Percentiles rank a stretch among this genome's conserved stretches.
These are phyloP conservation scores for Talaromyces sp. DNA, from an alignment of 2,329 filamentous ascomycete species.

Conservation along the genomic window DNA sequence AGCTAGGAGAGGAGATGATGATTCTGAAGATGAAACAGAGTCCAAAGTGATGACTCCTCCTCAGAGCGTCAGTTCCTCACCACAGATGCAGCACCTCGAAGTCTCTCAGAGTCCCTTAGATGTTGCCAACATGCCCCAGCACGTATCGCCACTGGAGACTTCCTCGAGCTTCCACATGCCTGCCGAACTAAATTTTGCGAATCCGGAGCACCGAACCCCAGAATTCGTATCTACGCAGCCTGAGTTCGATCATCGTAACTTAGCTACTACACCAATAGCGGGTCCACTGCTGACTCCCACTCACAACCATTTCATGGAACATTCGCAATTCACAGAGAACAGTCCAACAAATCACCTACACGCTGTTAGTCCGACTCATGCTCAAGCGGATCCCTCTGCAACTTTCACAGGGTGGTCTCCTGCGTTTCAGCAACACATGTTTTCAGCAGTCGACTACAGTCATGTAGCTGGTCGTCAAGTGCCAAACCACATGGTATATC, in stretches of 20 bases:
- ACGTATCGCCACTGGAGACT: conserved; percentile 24
- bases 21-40: conserved; percentile 29
- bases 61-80: neutral
- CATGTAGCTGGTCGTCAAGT: conserved; percentile 24
- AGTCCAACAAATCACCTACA: conserved; percentile 24
- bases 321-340: conserved; percentile 25
- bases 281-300: conserved; percentile 30
- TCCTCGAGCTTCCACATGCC: conserved; percentile 29
- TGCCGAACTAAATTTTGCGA: conserved; percentile 29
- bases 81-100: conserved; percentile 18
- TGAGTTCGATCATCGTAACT: conserved; percentile 27
- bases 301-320: conserved; percentile 29
- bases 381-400: conserved; percentile 22
- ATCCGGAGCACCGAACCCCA: conserved; percentile 24
- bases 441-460: conserved; percentile 31
- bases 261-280: conserved; percentile 25
- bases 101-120: conserved; percentile 26
- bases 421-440: conserved; percentile 34
- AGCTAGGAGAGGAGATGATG: conserved; percentile 29
- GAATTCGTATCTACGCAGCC: conserved; percentile 19
- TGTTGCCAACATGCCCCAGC: conserved; percentile 21
- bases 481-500: conserved; percentile 29
- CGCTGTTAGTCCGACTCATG: conserved; percentile 21
- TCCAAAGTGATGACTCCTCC: conserved; percentile 20
- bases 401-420: conserved; percentile 33